A percentile compares a stretch with the other conserved stretches of the same genome.
phyloP scores from a whole-genome alignment of 1,284 basidiomycete genomes.

The Psilocybe mexicana region DNA sequence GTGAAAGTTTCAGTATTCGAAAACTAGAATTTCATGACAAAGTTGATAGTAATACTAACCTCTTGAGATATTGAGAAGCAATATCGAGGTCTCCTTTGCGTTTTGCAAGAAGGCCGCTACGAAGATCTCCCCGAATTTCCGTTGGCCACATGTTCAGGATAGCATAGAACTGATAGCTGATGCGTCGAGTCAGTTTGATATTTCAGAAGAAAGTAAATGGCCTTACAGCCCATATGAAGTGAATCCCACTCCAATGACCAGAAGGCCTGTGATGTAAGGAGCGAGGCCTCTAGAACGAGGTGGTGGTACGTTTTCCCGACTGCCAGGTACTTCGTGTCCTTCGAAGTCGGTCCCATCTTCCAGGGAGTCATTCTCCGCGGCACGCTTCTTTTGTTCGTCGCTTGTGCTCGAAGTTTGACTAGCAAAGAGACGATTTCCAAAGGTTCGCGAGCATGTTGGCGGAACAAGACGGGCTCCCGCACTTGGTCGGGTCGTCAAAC shows the following conservation, averaged over 20 bases:
- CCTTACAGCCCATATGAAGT: slow-evolving; percentile 56
- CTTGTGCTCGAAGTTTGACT: background rate
- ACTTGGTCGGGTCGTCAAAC: background rate
- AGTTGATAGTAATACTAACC: slow-evolving; percentile 40
- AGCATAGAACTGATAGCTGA: slow-evolving; percentile 63
- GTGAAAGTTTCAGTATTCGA: background rate
- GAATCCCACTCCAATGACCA: slow-evolving; percentile 48
- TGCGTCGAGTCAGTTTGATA: background rate
- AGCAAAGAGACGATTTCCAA: background rate
- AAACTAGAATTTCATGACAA: background rate
- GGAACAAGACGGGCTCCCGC: background rate
- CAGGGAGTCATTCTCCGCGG: background rate
- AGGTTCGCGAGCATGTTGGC: background rate
- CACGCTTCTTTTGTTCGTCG: background rate
- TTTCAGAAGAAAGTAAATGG: background rate
- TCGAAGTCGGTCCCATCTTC: background rate
- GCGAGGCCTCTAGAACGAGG: background rate
- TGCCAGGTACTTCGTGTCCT: background rate
- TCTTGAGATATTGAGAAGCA: slow-evolving; percentile 53
- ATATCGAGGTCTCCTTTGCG: slow-evolving; percentile 57
- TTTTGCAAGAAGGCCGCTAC: slow-evolving; percentile 65
- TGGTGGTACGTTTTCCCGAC: background rate
- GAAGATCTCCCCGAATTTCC: slow-evolving; percentile 62
- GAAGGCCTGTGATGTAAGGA: slow-evolving; percentile 41
- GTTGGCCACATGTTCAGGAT: slow-evolving; percentile 67